phyloP scores from a whole-genome alignment of 176 grass and related monocot species.

The Bolboschoenus planiculmis region DNA sequence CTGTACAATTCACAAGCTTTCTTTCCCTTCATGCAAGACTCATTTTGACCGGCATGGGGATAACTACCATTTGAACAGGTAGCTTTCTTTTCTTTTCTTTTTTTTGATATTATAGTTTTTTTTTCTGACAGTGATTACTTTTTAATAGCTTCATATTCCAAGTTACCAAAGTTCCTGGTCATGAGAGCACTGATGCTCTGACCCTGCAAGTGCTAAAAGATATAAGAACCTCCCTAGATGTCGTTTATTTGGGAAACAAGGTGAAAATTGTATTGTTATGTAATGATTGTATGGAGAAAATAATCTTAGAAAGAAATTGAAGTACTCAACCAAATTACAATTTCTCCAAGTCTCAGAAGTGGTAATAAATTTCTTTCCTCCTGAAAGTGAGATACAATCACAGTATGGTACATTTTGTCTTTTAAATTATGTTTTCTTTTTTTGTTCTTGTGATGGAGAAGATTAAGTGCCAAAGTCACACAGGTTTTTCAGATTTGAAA shows the following conservation, averaged over 20 bases:
- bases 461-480: not conserved
- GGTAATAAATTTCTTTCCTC: not conserved
- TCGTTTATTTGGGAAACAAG: not conserved
- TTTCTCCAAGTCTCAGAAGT: not conserved
- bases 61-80: slow-evolving; percentile 62
- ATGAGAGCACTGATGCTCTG: not conserved
- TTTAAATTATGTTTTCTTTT: not conserved
- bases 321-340: not conserved
- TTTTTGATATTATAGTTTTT: not conserved
- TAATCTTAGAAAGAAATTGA: not conserved
- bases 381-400: not conserved
- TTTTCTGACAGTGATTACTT: not conserved
- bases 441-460: not conserved
- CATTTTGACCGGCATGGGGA: slow-evolving; percentile 36
- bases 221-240: not conserved
- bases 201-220: not conserved
- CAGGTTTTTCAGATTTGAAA: not conserved
- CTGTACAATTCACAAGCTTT: slow-evolving; percentile 56
- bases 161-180: not conserved
- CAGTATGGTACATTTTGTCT: not conserved
- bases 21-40: slow-evolving; percentile 68
- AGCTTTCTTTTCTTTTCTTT: slow-evolving; percentile 19
- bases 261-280: not conserved
- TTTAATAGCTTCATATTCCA: not conserved
- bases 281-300: not conserved